A percentile compares a stretch with the other conserved stretches of the same genome.
Conservation (phyloP, 106 monocot genomes). For the Dioscorea alata region DNA sequence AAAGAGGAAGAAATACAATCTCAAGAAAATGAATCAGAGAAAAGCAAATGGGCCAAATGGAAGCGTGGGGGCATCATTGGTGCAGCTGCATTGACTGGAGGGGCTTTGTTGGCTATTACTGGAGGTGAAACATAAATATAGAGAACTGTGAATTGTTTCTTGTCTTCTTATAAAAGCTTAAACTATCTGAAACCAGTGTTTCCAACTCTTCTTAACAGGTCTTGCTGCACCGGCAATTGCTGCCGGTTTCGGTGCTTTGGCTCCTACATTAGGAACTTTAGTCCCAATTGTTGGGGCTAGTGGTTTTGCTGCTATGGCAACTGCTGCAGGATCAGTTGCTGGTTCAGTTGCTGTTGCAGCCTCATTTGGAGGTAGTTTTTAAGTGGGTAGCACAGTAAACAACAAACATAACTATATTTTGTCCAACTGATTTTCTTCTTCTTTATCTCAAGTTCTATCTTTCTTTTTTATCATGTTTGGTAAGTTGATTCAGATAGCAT, state of each 20-base stretch:
- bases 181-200: background rate
- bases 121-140: slow-evolving; percentile 43
- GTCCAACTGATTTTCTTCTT: no score
- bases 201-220: slow-evolving; percentile 37
- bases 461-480: no score
- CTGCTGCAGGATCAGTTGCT: slow-evolving; percentile 90
- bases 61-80: slow-evolving; percentile 95
- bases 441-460: no score
- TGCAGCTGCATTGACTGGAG: slow-evolving; percentile 94
- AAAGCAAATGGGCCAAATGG: slow-evolving; percentile 81
- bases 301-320: slow-evolving; percentile 95
- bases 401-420: no score
- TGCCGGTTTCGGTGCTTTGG: slow-evolving; percentile 91
- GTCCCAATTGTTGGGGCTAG: slow-evolving; percentile 91
- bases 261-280: slow-evolving; percentile 84
- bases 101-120: slow-evolving; percentile 80
- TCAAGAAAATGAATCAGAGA: slow-evolving; percentile 30
- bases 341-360: slow-evolving; percentile 98
- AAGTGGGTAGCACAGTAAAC: no score
- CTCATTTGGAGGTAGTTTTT: slow-evolving; percentile 82
- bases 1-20: slow-evolving; percentile 51
- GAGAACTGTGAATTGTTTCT: background rate
- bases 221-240: slow-evolving; percentile 99
- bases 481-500: no score
- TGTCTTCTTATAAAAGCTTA: background rate